These are phyloP conservation scores for Protomyces gravidus DNA, from an alignment of 1,139 yeast species.

Conservation along the genomic window DNA sequence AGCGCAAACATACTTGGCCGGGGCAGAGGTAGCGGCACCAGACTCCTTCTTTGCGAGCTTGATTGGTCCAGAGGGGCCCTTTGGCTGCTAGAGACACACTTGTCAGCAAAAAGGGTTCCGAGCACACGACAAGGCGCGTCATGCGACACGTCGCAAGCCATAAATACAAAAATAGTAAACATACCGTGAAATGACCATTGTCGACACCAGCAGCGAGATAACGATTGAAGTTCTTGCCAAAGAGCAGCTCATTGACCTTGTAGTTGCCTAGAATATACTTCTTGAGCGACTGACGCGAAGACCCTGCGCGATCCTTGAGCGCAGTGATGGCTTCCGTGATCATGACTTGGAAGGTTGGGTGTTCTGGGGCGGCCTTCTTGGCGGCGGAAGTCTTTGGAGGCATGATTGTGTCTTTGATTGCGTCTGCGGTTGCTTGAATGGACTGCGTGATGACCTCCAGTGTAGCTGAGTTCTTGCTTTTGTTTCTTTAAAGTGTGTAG, in stretches of 20 bases:
- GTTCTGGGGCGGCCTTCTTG: slow-evolving; percentile 19
- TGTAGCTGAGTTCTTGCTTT: background rate
- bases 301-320: slow-evolving; percentile 25
- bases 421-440: slow-evolving; percentile 11
- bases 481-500: background rate
- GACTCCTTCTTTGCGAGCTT: slow-evolving; percentile 52
- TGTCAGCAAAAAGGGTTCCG: slow-evolving; percentile 36
- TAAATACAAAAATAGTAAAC: slow-evolving; percentile 42
- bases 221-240: slow-evolving; percentile 69
- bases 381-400: slow-evolving; percentile 20
- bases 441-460: slow-evolving; percentile 5
- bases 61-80: slow-evolving; percentile 59
- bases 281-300: slow-evolving; percentile 67
- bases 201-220: slow-evolving; percentile 81
- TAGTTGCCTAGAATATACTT: slow-evolving; percentile 63
- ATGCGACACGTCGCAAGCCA: slow-evolving; percentile 2
- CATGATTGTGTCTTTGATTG: slow-evolving; percentile 24
- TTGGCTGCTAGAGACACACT: slow-evolving; percentile 7
- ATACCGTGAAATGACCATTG: slow-evolving; percentile 71
- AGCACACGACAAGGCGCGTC: background rate
- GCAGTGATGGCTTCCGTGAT: slow-evolving; percentile 26
- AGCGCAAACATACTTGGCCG: slow-evolving; percentile 12
- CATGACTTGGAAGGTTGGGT: slow-evolving; percentile 24
- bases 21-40: slow-evolving; percentile 38
- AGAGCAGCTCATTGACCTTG: slow-evolving; percentile 57